Conservation (phyloP, 768 basidiomycete genomes). For the Russula abietina region DNA sequence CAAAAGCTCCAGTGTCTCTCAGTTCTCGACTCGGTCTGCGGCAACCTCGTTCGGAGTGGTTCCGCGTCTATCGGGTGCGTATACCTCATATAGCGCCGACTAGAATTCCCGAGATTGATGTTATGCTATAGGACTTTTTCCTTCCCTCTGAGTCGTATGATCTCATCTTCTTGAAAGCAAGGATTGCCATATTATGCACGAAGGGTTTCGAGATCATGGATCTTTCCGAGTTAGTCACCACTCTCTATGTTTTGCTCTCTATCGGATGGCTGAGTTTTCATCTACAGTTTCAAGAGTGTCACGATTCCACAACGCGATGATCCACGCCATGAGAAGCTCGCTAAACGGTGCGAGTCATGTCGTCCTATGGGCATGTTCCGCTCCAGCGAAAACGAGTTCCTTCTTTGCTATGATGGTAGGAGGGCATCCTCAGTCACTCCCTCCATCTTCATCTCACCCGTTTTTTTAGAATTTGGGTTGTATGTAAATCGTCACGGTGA, state of each 20-base stretch:
- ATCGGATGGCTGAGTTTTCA: neutral
- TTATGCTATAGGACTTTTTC: conserved; percentile 65
- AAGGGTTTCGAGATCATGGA: conserved; percentile 99
- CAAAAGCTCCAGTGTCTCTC: conserved; percentile 62
- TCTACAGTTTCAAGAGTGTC: conserved; percentile 69
- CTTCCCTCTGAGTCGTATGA: conserved; percentile 87
- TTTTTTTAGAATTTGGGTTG: conserved; percentile 70
- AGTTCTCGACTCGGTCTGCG: conserved; percentile 72
- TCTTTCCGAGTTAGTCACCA: conserved; percentile 65
- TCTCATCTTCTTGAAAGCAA: conserved; percentile 87
- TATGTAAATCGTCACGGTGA: conserved; percentile 92
- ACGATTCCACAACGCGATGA: conserved; percentile 84
- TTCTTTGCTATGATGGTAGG: conserved; percentile 84
- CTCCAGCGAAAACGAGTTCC: conserved; percentile 78
- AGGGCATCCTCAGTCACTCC: conserved; percentile 22
- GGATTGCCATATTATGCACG: conserved; percentile 87
- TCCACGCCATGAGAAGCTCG: conserved; percentile 55
- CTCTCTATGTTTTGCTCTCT: neutral
- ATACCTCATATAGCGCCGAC: neutral
- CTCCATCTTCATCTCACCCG: neutral
- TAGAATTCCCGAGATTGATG: neutral
- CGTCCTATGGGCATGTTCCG: conserved; percentile 88
- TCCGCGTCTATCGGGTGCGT: conserved; percentile 75
- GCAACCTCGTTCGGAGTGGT: conserved; percentile 86
- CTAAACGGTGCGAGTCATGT: conserved; percentile 75